Evolutionary conservation across 805 yeast species (phyloP).

Genomic region (Komagataella kurtzmanii): DNA sequence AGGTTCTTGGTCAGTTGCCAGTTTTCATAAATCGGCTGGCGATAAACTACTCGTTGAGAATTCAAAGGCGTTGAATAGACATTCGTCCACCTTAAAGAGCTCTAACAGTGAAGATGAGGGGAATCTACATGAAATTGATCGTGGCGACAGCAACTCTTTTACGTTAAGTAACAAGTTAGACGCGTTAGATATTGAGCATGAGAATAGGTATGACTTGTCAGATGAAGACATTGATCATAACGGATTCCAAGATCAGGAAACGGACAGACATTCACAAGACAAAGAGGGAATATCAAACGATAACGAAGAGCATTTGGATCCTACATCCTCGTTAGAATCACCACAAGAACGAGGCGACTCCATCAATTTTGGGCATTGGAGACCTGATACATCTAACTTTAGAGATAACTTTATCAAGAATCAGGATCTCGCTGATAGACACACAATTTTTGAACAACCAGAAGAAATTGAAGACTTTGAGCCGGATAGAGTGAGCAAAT

Average conservation of each 20-base stretch:
- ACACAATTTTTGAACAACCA: conserved; percentile 14
- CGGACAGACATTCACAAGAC: not conserved
- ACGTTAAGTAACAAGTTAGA: not conserved
- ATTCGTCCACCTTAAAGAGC: not conserved
- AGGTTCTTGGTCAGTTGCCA: conserved; percentile 14
- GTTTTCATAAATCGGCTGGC: conserved; percentile 5
- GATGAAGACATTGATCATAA: not conserved
- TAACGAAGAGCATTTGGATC: not conserved
- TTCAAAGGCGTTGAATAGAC: conserved; percentile 2
- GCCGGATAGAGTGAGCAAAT: conserved; percentile 4
- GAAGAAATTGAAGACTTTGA: conserved; percentile 10
- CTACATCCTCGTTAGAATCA: not conserved
- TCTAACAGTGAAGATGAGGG: not conserved
- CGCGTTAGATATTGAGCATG: not conserved
- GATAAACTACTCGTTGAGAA: conserved; percentile 1
- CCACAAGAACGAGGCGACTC: conserved; percentile 16
- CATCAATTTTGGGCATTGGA: conserved; percentile 41
- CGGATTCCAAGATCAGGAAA: not conserved
- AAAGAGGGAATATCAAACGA: not conserved
- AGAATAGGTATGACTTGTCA: not conserved
- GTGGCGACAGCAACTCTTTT: not conserved
- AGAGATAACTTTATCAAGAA: conserved; percentile 35
- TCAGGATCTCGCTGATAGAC: conserved; percentile 22
- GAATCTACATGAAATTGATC: not conserved
- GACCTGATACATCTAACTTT: conserved; percentile 38